These are phyloP conservation scores for Venturia effusa DNA, from an alignment of 2,329 filamentous ascomycete genomes.

Conservation along the genomic window DNA sequence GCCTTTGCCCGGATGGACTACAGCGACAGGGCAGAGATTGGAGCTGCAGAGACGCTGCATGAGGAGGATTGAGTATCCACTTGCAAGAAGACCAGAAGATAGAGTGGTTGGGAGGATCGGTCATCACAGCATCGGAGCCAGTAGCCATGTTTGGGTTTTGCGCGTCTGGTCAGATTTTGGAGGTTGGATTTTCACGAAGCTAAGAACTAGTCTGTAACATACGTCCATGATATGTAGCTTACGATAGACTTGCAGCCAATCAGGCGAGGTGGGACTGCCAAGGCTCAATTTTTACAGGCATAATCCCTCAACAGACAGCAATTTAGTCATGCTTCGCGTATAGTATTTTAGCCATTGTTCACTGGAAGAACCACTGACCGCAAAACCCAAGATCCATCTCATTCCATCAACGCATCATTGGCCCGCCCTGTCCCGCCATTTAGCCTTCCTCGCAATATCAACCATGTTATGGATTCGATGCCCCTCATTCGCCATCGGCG, in stretches of 20 bases:
- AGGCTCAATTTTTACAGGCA: not conserved
- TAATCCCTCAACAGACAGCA: not conserved
- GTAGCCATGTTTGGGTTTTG: not conserved
- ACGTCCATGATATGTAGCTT: not conserved
- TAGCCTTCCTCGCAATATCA: not conserved
- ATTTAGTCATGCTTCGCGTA: not conserved
- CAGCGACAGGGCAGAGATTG: constrained; percentile 29
- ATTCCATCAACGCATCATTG: constrained; percentile 1
- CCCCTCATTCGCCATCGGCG: not conserved
- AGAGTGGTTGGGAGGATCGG: not conserved
- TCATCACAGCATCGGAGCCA: not conserved
- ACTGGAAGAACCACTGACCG: constrained; percentile 1
- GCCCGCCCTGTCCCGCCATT: not conserved
- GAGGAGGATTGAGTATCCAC: constrained; percentile 4
- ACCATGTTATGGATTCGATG: not conserved
- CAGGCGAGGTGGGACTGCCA: not conserved
- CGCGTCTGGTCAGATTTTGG: no score
- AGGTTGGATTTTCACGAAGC: not conserved
- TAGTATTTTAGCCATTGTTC: not conserved
- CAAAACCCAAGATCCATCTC: not conserved
- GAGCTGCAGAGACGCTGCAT: constrained; percentile 15
- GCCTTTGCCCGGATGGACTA: constrained; percentile 60
- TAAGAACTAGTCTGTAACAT: not conserved
- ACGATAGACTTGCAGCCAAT: not conserved
- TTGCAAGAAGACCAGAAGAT: constrained; percentile 13